phyloP scores from a whole-genome alignment of 2,329 filamentous ascomycete genomes.

The Hymenoscyphus occultus region DNA sequence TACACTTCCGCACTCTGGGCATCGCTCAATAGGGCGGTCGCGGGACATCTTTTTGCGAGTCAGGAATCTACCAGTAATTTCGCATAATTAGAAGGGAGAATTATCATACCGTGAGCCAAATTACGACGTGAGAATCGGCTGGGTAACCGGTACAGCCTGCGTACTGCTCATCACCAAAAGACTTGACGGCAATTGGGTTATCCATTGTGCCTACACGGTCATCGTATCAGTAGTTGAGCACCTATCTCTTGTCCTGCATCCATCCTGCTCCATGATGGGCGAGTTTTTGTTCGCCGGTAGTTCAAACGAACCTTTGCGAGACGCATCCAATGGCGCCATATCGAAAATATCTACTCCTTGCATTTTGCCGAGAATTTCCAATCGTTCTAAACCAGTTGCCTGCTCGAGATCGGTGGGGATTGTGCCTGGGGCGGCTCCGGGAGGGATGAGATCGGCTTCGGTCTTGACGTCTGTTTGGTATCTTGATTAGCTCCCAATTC shows the following conservation, averaged over 20 bases:
- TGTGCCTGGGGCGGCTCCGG: conserved; percentile 77
- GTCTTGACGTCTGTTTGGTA: conserved; percentile 69
- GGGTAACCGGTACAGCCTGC: conserved; percentile 93
- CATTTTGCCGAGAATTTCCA: conserved; percentile 99
- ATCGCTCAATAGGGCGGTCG: conserved; percentile 89
- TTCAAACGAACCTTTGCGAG: conserved; percentile 65
- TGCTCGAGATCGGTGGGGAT: conserved; percentile 94
- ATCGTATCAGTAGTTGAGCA: conserved; percentile 20
- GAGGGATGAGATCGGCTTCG: conserved; percentile 78
- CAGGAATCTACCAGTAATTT: neutral
- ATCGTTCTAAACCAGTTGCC: conserved; percentile 93
- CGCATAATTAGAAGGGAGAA: conserved; percentile 23
- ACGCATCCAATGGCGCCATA: conserved; percentile 93
- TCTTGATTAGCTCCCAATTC: conserved; percentile 18
- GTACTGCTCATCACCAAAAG: conserved; percentile 94
- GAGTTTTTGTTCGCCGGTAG: conserved; percentile 11
- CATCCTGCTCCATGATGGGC: conserved; percentile 13
- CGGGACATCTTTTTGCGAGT: conserved; percentile 64
- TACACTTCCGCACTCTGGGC: conserved; percentile 92
- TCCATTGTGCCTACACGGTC: conserved; percentile 70
- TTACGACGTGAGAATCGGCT: conserved; percentile 84
- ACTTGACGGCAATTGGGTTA: conserved; percentile 86
- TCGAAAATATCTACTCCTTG: conserved; percentile 97
- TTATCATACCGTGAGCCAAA: conserved; percentile 79
- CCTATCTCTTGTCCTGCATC: neutral